Evolutionary conservation across 2,329 filamentous ascomycete genomes (phyloP).

Genomic region (Fusarium marasasianum): DNA sequence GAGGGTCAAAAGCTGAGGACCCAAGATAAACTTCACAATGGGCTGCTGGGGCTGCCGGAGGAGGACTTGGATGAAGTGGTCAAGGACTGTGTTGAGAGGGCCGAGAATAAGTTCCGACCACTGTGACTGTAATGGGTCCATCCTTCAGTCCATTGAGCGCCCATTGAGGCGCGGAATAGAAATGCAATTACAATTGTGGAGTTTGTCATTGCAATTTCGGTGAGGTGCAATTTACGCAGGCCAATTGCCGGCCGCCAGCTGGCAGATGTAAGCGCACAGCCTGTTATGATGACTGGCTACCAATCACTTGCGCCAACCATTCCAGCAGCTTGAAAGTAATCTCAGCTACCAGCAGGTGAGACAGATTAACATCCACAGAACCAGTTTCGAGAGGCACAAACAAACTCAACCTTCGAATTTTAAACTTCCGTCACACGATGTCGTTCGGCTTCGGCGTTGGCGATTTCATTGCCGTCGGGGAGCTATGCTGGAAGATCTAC

Average conservation of each 20-base stretch:
- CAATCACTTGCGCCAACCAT: not conserved
- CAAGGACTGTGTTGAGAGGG: not conserved
- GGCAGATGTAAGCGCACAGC: not conserved
- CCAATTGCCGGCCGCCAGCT: not conserved
- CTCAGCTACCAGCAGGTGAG: rapidly evolving
- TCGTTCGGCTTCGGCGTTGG: not conserved
- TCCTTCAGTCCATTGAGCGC: not conserved
- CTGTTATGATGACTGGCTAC: rapidly evolving
- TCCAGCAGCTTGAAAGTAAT: not conserved
- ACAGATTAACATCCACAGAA: not conserved
- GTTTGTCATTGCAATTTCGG: not conserved
- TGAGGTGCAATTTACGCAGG: not conserved
- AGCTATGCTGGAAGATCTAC: not conserved
- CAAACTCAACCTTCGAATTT: rapidly evolving
- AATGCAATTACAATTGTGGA: rapidly evolving
- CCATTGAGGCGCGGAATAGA: rapidly evolving
- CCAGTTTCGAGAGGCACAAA: rapidly evolving
- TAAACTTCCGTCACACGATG: rapidly evolving
- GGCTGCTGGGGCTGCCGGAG: not conserved
- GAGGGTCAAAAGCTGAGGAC: not conserved
- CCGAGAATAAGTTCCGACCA: not conserved
- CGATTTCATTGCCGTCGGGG: not conserved
- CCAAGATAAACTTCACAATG: not conserved
- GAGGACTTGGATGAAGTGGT: conserved; percentile 6
- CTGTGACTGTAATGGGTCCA: not conserved